Conservation (phyloP, 2,329 filamentous ascomycete species). For the Aschersonia sp. region DNA sequence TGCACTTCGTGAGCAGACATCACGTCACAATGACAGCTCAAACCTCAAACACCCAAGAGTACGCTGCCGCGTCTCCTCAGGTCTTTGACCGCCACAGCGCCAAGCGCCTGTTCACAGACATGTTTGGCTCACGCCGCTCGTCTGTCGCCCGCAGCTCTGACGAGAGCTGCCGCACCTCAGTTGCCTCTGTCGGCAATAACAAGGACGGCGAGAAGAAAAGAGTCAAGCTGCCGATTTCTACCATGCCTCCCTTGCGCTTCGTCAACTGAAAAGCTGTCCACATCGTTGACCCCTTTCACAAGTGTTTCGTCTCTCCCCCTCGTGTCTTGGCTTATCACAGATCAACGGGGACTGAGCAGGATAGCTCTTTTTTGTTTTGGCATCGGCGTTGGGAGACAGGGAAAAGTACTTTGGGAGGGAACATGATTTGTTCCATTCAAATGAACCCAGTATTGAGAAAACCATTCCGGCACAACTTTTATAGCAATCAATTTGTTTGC, state of each 20-base stretch:
- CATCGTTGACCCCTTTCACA: too few relatives aligned
- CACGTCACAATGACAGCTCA: not conserved
- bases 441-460: too few relatives aligned
- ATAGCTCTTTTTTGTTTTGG: too few relatives aligned
- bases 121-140: slow-evolving; percentile 5
- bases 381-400: too few relatives aligned
- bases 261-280: slow-evolving; percentile 1
- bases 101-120: slow-evolving; percentile 3
- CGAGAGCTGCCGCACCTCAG: slow-evolving; percentile 1
- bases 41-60: not conserved
- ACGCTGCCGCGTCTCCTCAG: slow-evolving; percentile 4
- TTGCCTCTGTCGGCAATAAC: slow-evolving; percentile 1
- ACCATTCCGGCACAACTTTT: too few relatives aligned
- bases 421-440: too few relatives aligned
- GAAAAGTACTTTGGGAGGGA: too few relatives aligned
- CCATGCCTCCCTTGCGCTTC: slow-evolving; percentile 4
- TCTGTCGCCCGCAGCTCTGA: not conserved
- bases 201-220: slow-evolving; percentile 1
- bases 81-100: slow-evolving; percentile 3
- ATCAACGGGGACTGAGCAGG: too few relatives aligned
- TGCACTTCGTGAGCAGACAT: too few relatives aligned
- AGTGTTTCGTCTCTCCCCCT: too few relatives aligned
- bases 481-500: too few relatives aligned
- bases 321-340: too few relatives aligned
- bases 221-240: slow-evolving; percentile 1